These are phyloP conservation scores for Penicillium hordei DNA, from an alignment of 2,329 filamentous ascomycete species.

Conservation along the genomic window DNA sequence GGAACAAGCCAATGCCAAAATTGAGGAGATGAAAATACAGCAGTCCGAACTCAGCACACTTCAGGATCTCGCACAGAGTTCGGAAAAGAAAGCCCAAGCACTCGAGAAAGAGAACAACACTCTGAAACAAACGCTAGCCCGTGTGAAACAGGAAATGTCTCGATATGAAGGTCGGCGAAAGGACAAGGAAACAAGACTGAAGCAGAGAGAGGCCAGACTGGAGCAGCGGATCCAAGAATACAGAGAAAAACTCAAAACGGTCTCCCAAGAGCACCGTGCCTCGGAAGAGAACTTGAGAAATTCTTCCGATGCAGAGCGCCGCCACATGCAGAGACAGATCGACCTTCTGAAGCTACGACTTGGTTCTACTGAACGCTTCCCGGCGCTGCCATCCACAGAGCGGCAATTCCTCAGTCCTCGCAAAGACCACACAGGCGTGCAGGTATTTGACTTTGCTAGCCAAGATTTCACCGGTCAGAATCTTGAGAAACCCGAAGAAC, in stretches of 20 bases:
- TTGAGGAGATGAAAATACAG: conserved; percentile 36
- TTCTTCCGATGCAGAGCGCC: conserved; percentile 39
- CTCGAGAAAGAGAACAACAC: conserved; percentile 44
- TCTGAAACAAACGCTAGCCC: conserved; percentile 42
- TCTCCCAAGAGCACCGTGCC: conserved; percentile 37
- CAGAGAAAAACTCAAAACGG: conserved; percentile 39
- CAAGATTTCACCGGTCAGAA: conserved; percentile 26
- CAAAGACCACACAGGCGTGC: conserved; percentile 32
- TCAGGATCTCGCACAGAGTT: conserved; percentile 37
- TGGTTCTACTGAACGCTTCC: conserved; percentile 29
- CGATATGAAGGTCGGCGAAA: conserved; percentile 45
- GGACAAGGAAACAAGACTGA: conserved; percentile 44
- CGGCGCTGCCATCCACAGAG: conserved; percentile 20
- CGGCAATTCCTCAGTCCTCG: conserved; percentile 30
- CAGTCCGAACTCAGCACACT: conserved; percentile 37
- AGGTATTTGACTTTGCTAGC: conserved; percentile 17
- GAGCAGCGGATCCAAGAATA: conserved; percentile 44
- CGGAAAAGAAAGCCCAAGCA: conserved; percentile 43
- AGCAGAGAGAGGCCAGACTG: conserved; percentile 41
- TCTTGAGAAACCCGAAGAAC: conserved; percentile 25
- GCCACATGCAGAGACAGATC: conserved; percentile 41
- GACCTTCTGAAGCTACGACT: conserved; percentile 37
- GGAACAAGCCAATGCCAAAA: conserved; percentile 35
- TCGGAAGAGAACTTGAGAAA: conserved; percentile 37
- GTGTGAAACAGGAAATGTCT: conserved; percentile 45